Percentiles rank a stretch among this genome's conserved stretches.
Conservation (phyloP, 805 yeast species). For the Spathaspora hagerdaliae region DNA sequence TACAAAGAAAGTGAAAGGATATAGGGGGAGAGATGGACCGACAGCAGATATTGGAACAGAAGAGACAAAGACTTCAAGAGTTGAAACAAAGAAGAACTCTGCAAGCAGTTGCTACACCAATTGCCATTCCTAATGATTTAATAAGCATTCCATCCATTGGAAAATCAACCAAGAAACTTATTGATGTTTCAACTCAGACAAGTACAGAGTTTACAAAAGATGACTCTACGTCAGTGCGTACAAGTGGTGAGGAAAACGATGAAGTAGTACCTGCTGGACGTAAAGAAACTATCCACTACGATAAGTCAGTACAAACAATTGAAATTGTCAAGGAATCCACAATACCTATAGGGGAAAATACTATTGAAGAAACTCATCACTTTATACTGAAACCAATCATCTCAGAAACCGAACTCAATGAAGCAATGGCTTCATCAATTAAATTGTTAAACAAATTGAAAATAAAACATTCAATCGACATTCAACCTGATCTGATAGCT, state of each 20-base stretch:
- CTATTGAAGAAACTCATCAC: background rate
- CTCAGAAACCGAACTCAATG: conserved; percentile 16
- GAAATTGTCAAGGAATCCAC: conserved; percentile 1
- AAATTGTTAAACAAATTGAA: conserved; percentile 19
- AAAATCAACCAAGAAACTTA: background rate
- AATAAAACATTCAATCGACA: conserved; percentile 2
- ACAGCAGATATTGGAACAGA: conserved; percentile 36
- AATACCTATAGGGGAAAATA: background rate
- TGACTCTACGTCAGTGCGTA: too few species aligned
- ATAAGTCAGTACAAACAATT: conserved; percentile 19
- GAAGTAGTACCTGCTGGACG: background rate
- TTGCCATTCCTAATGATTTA: background rate
- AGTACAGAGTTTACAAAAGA: background rate
- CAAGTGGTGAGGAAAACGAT: background rate
- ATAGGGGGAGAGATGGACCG: conserved; percentile 12
- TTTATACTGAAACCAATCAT: background rate
- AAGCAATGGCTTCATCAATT: conserved; percentile 18
- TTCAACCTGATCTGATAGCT: background rate
- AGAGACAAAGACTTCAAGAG: conserved; percentile 31
- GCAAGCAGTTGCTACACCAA: background rate
- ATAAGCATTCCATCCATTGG: background rate
- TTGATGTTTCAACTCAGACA: conserved; percentile 7
- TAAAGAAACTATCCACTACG: conserved; percentile 8
- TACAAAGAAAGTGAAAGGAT: too few species aligned
- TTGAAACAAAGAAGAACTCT: conserved; percentile 15